Evolutionary conservation across 2,329 filamentous ascomycete species (phyloP).

Genomic region (Myrmaecium sp.): DNA sequence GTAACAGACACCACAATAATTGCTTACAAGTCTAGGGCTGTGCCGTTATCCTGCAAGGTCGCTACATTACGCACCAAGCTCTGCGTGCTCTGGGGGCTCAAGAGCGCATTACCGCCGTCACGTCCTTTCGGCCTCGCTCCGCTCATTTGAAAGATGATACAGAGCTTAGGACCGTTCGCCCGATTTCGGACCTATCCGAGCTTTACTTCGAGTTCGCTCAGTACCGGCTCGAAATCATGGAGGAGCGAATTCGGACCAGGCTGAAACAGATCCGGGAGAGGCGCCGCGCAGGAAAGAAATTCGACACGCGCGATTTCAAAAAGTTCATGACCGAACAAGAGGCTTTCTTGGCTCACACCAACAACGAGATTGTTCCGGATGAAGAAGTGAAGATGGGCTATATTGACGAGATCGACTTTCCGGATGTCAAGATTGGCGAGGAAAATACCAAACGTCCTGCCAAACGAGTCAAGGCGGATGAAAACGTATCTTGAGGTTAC

Average conservation of each 20-base stretch:
- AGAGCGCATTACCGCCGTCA: slow-evolving; percentile 50
- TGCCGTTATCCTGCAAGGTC: slow-evolving; percentile 48
- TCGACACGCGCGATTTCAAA: slow-evolving; percentile 18
- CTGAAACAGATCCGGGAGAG: slow-evolving; percentile 26
- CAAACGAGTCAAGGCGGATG: slow-evolving; percentile 1
- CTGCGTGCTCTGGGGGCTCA: slow-evolving; percentile 39
- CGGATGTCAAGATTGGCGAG: slow-evolving; percentile 11
- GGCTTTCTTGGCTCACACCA: slow-evolving; percentile 17
- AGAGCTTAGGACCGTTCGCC: slow-evolving; percentile 41
- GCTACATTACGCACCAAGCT: slow-evolving; percentile 50
- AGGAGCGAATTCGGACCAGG: slow-evolving; percentile 36
- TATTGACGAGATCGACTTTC: slow-evolving; percentile 12
- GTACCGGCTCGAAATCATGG: slow-evolving; percentile 46
- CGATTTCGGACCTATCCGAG: slow-evolving; percentile 38
- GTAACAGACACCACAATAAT: slow-evolving; percentile 4
- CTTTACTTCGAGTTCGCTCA: slow-evolving; percentile 45
- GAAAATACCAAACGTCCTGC: slow-evolving; percentile 3
- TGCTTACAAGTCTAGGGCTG: slow-evolving; percentile 36
- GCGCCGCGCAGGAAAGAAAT: slow-evolving; percentile 13
- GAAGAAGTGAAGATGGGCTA: slow-evolving; percentile 12
- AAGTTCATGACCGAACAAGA: slow-evolving; percentile 17
- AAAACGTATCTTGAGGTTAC: not conserved
- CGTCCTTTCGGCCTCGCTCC: slow-evolving; percentile 44
- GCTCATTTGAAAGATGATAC: slow-evolving; percentile 41
- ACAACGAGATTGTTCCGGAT: slow-evolving; percentile 17